Base-by-base conservation (phyloP, 2,329 filamentous ascomycete genomes). In the Scedosporium boydii region DNA sequence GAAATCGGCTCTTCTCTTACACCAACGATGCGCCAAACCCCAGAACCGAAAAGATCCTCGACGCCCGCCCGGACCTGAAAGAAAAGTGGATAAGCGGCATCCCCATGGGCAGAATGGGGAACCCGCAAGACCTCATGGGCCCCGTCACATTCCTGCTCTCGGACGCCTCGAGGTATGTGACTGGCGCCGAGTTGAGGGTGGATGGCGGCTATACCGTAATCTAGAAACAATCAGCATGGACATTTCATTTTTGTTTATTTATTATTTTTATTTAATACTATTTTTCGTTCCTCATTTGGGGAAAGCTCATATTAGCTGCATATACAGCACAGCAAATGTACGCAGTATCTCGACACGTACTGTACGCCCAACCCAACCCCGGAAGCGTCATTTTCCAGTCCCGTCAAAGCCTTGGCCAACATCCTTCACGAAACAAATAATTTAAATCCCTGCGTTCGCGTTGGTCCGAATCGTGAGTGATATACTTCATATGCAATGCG, bases 71-170 rank as follows among this genome's bases (percentile, higher is more conserved):
- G 21, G 91, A 95, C 62, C 85, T 98, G 46, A 90, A 92, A 75
- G 82, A 87, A 71, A 88, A 95, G 75, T 98, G 93, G 93, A 96
- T 87, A 14, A 93, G 89, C 1, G 82, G 96, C 61, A 98, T 97
- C 65, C 95, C 95, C 0, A 87, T 91, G 71, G 93, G 92, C 63
- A 93, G 93, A 78, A 96, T 98, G 91, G 93, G 93, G 27, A 83
- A 87, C 60, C 93, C 93, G 1, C 87, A 93, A 72, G 93, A 98
- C 70, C 82, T 98, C 63, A 96, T 96, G 89, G 93, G 93, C 2
- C 90, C 93, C 4, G 92, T 96, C 29, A 88, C 90, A 16, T 96
- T 93, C 79, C 78, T 96, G 63, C 83, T 91, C 48, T 93, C 88
- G 64, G 90, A 95, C 69, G 91, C 91, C 2, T 86, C 85, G 60